Percentiles rank a stretch among this genome's conserved stretches.
Evolutionary conservation across 306 rosid genomes (phyloP).

Genomic region (Amphicarpaea edgeworthii): DNA sequence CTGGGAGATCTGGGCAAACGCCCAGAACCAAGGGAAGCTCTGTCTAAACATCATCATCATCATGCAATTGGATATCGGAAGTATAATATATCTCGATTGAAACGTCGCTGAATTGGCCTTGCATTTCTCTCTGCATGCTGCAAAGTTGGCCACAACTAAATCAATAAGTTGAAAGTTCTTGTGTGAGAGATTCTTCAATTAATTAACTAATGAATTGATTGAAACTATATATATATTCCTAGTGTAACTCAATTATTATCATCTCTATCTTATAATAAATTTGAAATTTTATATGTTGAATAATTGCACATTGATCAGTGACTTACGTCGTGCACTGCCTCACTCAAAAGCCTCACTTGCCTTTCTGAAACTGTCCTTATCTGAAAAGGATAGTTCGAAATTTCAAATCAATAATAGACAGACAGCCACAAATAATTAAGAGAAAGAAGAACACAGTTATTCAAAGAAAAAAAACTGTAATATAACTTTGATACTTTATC

Average conservation of each 20-base stretch:
- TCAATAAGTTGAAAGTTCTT: neutral
- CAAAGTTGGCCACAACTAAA: neutral
- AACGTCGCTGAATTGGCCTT: conserved; percentile 35
- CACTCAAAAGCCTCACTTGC: conserved; percentile 30
- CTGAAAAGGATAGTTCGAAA: neutral
- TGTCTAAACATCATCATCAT: neutral
- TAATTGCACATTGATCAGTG: conserved; percentile 6
- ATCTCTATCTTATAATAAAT: neutral
- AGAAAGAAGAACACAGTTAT: neutral
- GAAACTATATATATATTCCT: neutral
- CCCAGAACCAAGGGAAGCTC: too few species aligned
- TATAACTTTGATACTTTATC: too few species aligned
- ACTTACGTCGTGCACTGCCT: conserved; percentile 43
- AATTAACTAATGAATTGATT: neutral
- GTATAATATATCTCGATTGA: conserved; percentile 21
- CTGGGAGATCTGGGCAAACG: too few species aligned
- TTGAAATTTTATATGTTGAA: neutral
- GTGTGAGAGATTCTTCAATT: conserved; percentile 7
- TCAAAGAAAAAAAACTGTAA: too few species aligned
- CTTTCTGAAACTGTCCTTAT: conserved; percentile 37
- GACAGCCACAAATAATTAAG: neutral
- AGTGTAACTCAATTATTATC: neutral
- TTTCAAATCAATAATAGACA: neutral
- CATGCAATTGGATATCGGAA: neutral
- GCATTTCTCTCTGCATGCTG: conserved; percentile 45